Base-by-base conservation (phyloP, 2,329 filamentous ascomycete species). In the Fusarium metavorans region DNA sequence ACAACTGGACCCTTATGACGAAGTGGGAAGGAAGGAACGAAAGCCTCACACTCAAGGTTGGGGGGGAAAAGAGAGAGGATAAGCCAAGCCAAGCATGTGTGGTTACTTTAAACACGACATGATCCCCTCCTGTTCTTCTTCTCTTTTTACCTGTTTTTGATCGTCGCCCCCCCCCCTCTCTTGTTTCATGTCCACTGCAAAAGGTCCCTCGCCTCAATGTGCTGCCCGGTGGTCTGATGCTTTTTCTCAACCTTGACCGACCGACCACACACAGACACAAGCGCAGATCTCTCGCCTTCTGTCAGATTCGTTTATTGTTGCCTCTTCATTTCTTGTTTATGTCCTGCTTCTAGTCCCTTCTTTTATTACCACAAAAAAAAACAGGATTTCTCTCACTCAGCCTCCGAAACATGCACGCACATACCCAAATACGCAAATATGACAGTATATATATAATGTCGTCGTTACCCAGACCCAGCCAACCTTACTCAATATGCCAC, bases 1-100 rank as follows among this genome's bases (percentile, higher is more conserved):
- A n/a, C 43, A 67, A 67, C 56, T 73, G 72, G 73, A 75, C 73
- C 73, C 73, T 57, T 73, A 75, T 75, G 73, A 75, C 72, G 72
- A 74, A 41, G 48, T 43, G 39, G 43, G 32, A 54, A 54, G 50
- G 50, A 25, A 20, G 20, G n/a, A 54, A 52, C 25, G 54, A n/a
- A 58, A 58, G 34, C 32, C 35, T 35, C 54, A 58, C 54, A 58
- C 54, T 45, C 32, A n/a, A 16, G 16, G 16, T 32, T 32, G 32
- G 32, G 30, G 30, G 13, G 10, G 39, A 6, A 43, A 20, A 25
- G 14, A 11, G n/a, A 39, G 34, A 59, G 59, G 60, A 66, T 56
- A 34, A 32, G 27, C 48, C 48, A 30, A 52, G 48, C 6, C 25
- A 9, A 27, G 30, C 8, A 2, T 32, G 30, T 52, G 39, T 41